Conservation (phyloP, 495 filamentous ascomycete genomes). For the Aspergillus hancockii region DNA sequence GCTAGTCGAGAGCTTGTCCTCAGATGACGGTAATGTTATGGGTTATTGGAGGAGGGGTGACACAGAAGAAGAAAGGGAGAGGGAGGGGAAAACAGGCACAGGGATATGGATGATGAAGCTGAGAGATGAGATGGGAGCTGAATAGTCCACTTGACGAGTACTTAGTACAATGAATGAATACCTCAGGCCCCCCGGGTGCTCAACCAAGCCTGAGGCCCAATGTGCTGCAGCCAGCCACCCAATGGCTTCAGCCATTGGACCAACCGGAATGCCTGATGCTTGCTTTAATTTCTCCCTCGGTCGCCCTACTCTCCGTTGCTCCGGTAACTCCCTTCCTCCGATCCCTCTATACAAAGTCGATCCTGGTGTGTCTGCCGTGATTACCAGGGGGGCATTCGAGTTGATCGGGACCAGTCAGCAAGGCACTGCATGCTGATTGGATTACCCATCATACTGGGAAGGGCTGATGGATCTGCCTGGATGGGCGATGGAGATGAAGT, state of each 20-base stretch:
- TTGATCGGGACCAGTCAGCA: conserved; percentile 7
- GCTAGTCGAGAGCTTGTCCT: not conserved
- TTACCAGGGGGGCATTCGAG: conserved; percentile 3
- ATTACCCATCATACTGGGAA: not conserved
- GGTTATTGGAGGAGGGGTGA: not conserved
- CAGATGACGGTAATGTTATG: not conserved
- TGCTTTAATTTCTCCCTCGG: conserved; percentile 7
- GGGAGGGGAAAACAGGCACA: not conserved
- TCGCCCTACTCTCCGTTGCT: conserved; percentile 28
- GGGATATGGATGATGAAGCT: conserved; percentile 5
- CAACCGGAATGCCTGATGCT: not conserved
- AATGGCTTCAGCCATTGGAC: conserved; percentile 6
- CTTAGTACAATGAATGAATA: not conserved
- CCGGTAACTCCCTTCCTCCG: conserved; percentile 35
- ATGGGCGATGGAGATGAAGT: not conserved
- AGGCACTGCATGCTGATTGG: conserved; percentile 10
- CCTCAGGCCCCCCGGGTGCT: not conserved
- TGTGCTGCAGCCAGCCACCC: conserved; percentile 2
- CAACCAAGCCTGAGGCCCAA: not conserved
- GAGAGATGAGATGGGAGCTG: not conserved
- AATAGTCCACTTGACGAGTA: not conserved
- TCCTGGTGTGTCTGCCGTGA: not conserved
- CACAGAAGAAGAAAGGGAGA: not conserved
- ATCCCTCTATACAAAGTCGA: conserved; percentile 5
- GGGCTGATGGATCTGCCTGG: conserved; percentile 4